phyloP scores from a whole-genome alignment of 1,139 yeast species.

The Groenewaldozyma sp. region DNA sequence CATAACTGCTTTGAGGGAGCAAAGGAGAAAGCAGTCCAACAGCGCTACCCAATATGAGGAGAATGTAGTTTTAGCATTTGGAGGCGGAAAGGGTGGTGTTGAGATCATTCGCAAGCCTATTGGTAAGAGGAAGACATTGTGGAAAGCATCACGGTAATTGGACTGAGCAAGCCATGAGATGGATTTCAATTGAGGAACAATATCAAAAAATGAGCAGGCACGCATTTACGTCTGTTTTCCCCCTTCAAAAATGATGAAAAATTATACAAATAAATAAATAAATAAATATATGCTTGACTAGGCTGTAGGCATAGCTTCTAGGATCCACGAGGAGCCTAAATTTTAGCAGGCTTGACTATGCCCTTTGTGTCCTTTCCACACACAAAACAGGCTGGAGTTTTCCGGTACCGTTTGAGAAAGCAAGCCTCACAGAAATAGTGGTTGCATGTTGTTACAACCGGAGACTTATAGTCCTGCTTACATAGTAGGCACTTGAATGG shows the following conservation, averaged over 20 bases:
- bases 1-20: conserved; percentile 20
- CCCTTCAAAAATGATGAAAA: not conserved
- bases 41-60: conserved; percentile 20
- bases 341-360: conserved; percentile 20
- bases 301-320: conserved; percentile 10
- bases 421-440: conserved; percentile 64
- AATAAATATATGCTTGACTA: conserved; percentile 1
- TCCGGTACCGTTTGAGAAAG: conserved; percentile 43
- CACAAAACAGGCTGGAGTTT: conserved; percentile 42
- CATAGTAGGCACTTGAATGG: conserved; percentile 65
- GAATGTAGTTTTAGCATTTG: conserved; percentile 29
- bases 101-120: conserved; percentile 25
- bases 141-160: conserved; percentile 23
- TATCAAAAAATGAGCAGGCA: not conserved
- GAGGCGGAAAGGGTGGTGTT: conserved; percentile 29
- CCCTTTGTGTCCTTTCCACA: conserved; percentile 35
- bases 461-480: conserved; percentile 44
- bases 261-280: not conserved
- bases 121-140: conserved; percentile 24
- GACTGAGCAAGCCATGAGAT: not conserved
- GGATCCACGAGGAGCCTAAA: too few relatives aligned
- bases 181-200: not conserved
- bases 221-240: not conserved
- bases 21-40: conserved; percentile 13
- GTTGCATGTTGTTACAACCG: conserved; percentile 54